Evolutionary conservation across 352 stramenopile genomes (phyloP), one percentile per base, ranked within the genome.

Genomic region (Blastocystis sp.): DNA sequence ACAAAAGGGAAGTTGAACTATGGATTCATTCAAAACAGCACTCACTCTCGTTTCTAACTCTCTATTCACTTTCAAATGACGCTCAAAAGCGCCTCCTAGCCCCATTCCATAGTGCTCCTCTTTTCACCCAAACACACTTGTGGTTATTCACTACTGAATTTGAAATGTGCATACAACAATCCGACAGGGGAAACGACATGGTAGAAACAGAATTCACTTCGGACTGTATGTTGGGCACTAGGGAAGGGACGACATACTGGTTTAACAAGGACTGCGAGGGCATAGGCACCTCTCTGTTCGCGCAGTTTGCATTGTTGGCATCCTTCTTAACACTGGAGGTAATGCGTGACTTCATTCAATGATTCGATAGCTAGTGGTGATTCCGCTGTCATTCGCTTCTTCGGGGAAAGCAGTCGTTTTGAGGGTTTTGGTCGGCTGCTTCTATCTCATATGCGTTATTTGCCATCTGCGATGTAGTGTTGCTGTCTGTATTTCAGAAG

Each of bases 391-490:
- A 10, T 66, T 64, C 21, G n/a, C 7, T 28, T 53, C 28, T 84
- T 10, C 56, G 17, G 28, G 21, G 11, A n/a, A 59, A 41, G 14
- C 21, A 11, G 17, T 62, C 53, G 28, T 84, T 70, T 14, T 67
- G 11, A 10, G 23, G 38, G 41, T 21, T 45, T 34, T 45, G 11
- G 17, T 69, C 38, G 7, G 1, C 14, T 19, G 67, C 14, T 21
- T 60, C 23, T 84, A 67, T 84, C 40, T 69, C 2, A 4, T 84
- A 0, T 70, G 21, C 23, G 4, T 4, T 14, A 52, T 52, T 11
- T 67, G 48, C 23, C 74, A 84, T 52, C 38, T 84, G 5, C 45
- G 74, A 23, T 84, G 74, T 84, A 67, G 21, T 28, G 17, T 59
- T 56, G 19, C 74, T 14, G 10, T 38, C 0, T 4, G 17, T 64